phyloP scores from a whole-genome alignment of 805 yeast species.

The Pichia kluyveri region DNA sequence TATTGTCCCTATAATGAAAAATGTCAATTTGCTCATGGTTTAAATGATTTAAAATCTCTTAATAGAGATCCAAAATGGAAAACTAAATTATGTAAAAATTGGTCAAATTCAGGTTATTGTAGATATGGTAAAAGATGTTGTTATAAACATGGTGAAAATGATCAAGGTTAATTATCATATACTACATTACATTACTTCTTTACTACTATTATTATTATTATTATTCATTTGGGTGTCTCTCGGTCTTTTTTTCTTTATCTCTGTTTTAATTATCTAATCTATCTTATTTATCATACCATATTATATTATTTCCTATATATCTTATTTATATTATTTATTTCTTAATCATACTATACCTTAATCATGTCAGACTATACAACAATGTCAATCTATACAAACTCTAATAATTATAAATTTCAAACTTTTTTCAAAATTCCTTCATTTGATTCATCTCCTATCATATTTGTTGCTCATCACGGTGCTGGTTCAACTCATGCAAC shows the following conservation, averaged over 20 bases:
- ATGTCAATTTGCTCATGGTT: constrained; percentile 94
- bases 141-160: constrained; percentile 64
- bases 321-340: background rate
- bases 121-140: constrained; percentile 89
- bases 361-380: constrained; percentile 4
- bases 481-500: constrained; percentile 87
- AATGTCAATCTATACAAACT: constrained; percentile 6
- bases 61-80: constrained; percentile 79
- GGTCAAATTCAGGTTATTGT: constrained; percentile 75
- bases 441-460: constrained; percentile 29
- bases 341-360: background rate
- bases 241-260: background rate
- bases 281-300: background rate
- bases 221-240: too few relatives aligned
- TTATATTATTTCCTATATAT: background rate
- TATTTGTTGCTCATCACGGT: constrained; percentile 83
- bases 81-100: constrained; percentile 84
- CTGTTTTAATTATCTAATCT: background rate
- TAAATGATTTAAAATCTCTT: constrained; percentile 60
- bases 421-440: constrained; percentile 52
- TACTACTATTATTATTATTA: background rate
- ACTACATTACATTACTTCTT: too few relatives aligned
- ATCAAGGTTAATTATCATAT: constrained; percentile 8
- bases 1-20: constrained; percentile 81
- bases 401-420: constrained; percentile 32